Evolutionary conservation across 148 eudicot species (phyloP).

Genomic region (Talinum fruticosum): DNA sequence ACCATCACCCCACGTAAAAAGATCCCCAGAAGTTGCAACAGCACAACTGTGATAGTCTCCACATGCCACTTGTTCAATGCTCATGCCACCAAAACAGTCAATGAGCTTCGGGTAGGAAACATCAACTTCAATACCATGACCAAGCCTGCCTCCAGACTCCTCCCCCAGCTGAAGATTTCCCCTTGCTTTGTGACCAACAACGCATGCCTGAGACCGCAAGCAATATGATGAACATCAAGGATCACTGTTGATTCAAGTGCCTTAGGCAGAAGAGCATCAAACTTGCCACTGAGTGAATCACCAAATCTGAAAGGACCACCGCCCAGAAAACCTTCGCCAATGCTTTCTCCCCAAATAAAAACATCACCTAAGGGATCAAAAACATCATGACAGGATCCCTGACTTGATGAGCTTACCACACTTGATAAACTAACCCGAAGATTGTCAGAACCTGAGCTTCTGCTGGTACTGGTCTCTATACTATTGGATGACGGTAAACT

Average conservation of each 20-base stretch:
- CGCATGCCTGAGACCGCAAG: slow-evolving; percentile 83
- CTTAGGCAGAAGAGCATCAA: slow-evolving; percentile 67
- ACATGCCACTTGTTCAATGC: slow-evolving; percentile 65
- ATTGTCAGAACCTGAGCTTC: slow-evolving; percentile 62
- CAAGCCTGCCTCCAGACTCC: slow-evolving; percentile 85
- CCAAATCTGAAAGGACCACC: slow-evolving; percentile 47
- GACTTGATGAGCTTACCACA: slow-evolving; percentile 86
- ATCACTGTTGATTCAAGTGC: slow-evolving; percentile 63
- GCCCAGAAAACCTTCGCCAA: slow-evolving; percentile 59
- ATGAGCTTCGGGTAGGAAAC: slow-evolving; percentile 67
- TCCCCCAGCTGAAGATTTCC: slow-evolving; percentile 93
- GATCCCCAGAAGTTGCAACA: slow-evolving; percentile 67
- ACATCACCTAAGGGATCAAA: slow-evolving; percentile 81
- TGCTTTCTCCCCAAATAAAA: slow-evolving; percentile 83
- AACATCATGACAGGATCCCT: slow-evolving; percentile 71
- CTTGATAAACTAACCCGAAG: slow-evolving; percentile 74
- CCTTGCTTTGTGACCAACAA: slow-evolving; percentile 79
- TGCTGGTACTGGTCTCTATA: slow-evolving; percentile 40
- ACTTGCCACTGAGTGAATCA: slow-evolving; percentile 35
- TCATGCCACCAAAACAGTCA: slow-evolving; percentile 48
- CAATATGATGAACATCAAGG: slow-evolving; percentile 71
- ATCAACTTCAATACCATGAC: slow-evolving; percentile 82
- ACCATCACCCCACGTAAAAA: slow-evolving; percentile 93
- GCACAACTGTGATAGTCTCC: slow-evolving; percentile 94
- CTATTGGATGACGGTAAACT: slow-evolving; percentile 31